These are phyloP conservation scores for Fusarium sarcochroum DNA, from an alignment of 2,329 filamentous ascomycete species.

Conservation along the genomic window DNA sequence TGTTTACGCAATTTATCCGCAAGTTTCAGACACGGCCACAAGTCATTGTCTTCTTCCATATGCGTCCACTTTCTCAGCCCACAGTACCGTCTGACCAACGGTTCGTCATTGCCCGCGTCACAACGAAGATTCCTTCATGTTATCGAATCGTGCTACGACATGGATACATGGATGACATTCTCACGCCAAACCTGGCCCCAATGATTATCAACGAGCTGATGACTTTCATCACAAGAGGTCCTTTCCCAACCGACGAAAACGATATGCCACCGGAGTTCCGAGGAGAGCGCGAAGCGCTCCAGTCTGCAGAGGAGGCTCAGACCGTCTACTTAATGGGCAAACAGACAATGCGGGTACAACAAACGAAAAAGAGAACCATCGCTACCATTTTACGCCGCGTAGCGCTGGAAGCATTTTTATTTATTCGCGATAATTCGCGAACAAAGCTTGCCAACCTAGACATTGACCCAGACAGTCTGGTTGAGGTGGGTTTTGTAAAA, in stretches of 20 bases:
- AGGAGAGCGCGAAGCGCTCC: slow-evolving; percentile 60
- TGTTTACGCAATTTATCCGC: slow-evolving; percentile 78
- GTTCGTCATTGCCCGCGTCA: slow-evolving; percentile 61
- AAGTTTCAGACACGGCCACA: slow-evolving; percentile 79
- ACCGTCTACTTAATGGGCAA: slow-evolving; percentile 73
- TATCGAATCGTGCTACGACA: slow-evolving; percentile 79
- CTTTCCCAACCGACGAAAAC: slow-evolving; percentile 45
- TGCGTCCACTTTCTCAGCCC: slow-evolving; percentile 74
- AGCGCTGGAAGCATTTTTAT: slow-evolving; percentile 70
- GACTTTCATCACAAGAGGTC: slow-evolving; percentile 61
- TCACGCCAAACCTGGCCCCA: slow-evolving; percentile 72
- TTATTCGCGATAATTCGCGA: slow-evolving; percentile 75
- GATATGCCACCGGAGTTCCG: slow-evolving; percentile 45
- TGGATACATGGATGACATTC: slow-evolving; percentile 80
- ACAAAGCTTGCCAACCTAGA: slow-evolving; percentile 75
- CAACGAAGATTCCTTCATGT: slow-evolving; percentile 68
- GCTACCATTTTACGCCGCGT: slow-evolving; percentile 58
- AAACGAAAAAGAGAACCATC: slow-evolving; percentile 56
- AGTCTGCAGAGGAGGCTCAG: slow-evolving; percentile 61
- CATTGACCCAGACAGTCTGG: slow-evolving; percentile 66
- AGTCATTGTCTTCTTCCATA: slow-evolving; percentile 81
- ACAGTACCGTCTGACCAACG: slow-evolving; percentile 64
- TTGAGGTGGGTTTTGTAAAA: slow-evolving; percentile 79
- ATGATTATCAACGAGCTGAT: slow-evolving; percentile 72
- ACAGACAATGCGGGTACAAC: slow-evolving; percentile 66